Percentiles rank a stretch among this genome's conserved stretches.
Conservation (phyloP, 148 eudicot genomes). For the Spergularia bocconei region DNA sequence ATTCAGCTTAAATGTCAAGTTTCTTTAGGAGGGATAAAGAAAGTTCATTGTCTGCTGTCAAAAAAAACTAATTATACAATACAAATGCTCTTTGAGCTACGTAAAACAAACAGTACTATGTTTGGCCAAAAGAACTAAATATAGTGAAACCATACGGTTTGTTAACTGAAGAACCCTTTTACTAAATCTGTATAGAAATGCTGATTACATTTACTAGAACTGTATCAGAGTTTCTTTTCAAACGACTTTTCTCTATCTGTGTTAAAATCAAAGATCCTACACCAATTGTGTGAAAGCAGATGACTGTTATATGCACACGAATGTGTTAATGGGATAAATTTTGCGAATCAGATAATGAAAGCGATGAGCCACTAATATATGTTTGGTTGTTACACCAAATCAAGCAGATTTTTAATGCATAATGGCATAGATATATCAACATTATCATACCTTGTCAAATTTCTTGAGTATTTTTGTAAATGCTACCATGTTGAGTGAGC, state of each 20-base stretch:
- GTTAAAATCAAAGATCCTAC: neutral
- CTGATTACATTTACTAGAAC: neutral
- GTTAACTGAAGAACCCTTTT: neutral
- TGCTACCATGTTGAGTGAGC: conserved; percentile 92
- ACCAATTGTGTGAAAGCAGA: conserved; percentile 10
- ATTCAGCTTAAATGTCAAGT: neutral
- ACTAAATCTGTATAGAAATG: neutral
- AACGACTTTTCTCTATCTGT: neutral
- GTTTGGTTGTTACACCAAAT: neutral
- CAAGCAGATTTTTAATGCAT: neutral
- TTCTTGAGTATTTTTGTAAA: conserved; percentile 92
- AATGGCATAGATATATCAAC: conserved; percentile 10
- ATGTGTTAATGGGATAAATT: neutral
- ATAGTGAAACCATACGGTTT: conserved; percentile 8
- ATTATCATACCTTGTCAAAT: conserved; percentile 79
- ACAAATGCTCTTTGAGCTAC: neutral
- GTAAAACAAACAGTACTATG: neutral
- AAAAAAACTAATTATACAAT: neutral
- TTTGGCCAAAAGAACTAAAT: neutral
- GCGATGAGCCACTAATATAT: conserved; percentile 2
- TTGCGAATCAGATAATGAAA: neutral
- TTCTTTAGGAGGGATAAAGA: neutral
- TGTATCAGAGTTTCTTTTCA: neutral
- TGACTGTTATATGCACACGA: neutral
- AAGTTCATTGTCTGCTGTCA: neutral